phyloP scores from a whole-genome alignment of 768 basidiomycete species.

The Calocera viscosa region DNA sequence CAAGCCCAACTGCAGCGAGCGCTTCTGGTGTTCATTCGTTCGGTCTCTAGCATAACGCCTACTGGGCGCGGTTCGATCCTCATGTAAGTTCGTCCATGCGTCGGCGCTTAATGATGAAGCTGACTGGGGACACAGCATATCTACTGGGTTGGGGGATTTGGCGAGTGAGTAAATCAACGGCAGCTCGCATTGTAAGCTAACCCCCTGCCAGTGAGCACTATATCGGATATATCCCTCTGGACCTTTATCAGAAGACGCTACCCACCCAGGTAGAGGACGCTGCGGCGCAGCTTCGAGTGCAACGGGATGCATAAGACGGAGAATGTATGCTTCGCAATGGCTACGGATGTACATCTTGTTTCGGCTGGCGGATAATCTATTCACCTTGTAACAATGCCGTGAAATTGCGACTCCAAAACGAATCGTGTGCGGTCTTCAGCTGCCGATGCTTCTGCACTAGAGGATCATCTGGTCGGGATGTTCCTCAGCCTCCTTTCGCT shows the following conservation, averaged over 20 bases:
- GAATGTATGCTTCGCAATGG: too few relatives aligned
- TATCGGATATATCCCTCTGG: slow-evolving; percentile 40
- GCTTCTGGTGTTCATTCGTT: neutral
- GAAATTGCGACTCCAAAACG: too few relatives aligned
- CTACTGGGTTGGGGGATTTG: slow-evolving; percentile 46
- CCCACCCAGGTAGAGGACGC: neutral
- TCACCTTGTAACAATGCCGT: too few relatives aligned
- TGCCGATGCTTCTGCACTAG: too few relatives aligned
- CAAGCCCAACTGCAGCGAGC: neutral
- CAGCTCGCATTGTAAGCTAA: too few relatives aligned
- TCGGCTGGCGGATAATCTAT: too few relatives aligned
- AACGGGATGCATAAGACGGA: too few relatives aligned
- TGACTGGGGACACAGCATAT: slow-evolving; percentile 28
- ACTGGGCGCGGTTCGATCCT: slow-evolving; percentile 46
- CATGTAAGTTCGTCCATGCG: slow-evolving; percentile 28
- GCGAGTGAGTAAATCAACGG: slow-evolving; percentile 37
- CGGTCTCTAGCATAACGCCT: slow-evolving; percentile 27
- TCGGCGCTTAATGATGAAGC: neutral
- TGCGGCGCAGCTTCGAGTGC: too few relatives aligned
- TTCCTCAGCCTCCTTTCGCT: too few relatives aligned
- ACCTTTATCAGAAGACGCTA: slow-evolving; percentile 29
- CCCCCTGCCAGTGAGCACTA: slow-evolving; percentile 39
- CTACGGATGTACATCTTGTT: too few relatives aligned
- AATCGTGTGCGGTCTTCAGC: too few relatives aligned
- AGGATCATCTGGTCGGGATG: too few relatives aligned